Conservation (phyloP, 1,284 basidiomycete genomes). For the Melampsora larici-populina region DNA sequence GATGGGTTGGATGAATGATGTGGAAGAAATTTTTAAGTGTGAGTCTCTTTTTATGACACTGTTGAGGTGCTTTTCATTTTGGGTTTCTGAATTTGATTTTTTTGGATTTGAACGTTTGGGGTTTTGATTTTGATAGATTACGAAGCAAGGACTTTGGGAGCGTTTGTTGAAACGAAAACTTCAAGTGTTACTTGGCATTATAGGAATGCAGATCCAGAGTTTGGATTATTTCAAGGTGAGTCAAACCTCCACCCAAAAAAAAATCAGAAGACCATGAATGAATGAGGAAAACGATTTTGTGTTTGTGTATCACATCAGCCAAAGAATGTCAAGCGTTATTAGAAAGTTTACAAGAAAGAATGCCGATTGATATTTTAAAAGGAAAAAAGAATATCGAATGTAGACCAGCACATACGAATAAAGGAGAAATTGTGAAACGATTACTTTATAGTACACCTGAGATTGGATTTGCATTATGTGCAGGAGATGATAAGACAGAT, state of each 20-base stretch:
- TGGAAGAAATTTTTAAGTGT: conserved; percentile 91
- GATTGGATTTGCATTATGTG: conserved; percentile 36
- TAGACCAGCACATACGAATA: conserved; percentile 84
- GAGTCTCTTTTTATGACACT: conserved; percentile 56
- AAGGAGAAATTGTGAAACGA: conserved; percentile 43
- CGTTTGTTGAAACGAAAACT: conserved; percentile 93
- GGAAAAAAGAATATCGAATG: conserved; percentile 99
- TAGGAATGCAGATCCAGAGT: conserved; percentile 86
- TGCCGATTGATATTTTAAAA: conserved; percentile 54
- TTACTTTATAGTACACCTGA: conserved; percentile 27
- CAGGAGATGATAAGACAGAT: conserved; percentile 59
- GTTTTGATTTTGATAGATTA: too few relatives aligned
- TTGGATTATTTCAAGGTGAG: conserved; percentile 61
- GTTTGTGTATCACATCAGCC: conserved; percentile 47
- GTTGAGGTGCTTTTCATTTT: not conserved
- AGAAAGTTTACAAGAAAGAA: conserved; percentile 66
- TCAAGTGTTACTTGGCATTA: conserved; percentile 98
- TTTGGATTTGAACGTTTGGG: not conserved
- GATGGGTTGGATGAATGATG: conserved; percentile 97
- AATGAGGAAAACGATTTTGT: not conserved
- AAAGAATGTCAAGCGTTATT: conserved; percentile 93
- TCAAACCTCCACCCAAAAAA: too few relatives aligned
- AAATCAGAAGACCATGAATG: not conserved
- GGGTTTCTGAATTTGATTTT: not conserved
- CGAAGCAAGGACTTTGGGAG: conserved; percentile 72